phyloP scores from a whole-genome alignment of 1,284 basidiomycete species.

The Veloboletus limbatus region DNA sequence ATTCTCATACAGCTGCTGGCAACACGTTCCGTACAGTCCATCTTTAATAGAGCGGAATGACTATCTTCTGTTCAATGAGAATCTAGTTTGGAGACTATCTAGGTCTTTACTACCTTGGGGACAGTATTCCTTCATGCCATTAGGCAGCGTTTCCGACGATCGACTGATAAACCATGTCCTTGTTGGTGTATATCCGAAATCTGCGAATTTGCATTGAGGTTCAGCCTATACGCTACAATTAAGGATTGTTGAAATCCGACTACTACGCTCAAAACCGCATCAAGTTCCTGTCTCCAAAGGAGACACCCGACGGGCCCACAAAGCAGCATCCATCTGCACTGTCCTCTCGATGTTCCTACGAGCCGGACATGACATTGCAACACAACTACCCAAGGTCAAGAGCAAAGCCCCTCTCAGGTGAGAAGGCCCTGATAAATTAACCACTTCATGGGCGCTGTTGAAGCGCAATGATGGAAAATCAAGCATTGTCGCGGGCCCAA shows the following conservation, averaged over 20 bases:
- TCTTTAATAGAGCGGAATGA: not conserved
- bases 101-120: not conserved
- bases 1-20: not conserved
- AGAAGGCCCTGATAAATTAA: conserved; percentile 41
- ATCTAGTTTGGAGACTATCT: too few relatives aligned
- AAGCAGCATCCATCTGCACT: conserved; percentile 18
- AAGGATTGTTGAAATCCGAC: conserved; percentile 65
- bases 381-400: conserved; percentile 49
- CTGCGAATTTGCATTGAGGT: conserved; percentile 11
- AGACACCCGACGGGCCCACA: conserved; percentile 40
- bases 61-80: not conserved
- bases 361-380: conserved; percentile 35
- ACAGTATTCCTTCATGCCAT: not conserved
- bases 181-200: too few relatives aligned
- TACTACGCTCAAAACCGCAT: conserved; percentile 39
- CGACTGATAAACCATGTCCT: too few relatives aligned
- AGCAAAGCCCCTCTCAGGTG: conserved; percentile 13
- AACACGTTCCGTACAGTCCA: too few relatives aligned
- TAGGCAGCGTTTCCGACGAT: too few relatives aligned
- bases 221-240: conserved; percentile 32
- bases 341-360: conserved; percentile 21
- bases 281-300: conserved; percentile 39
- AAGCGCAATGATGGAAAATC: conserved; percentile 67
- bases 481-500: conserved; percentile 84
- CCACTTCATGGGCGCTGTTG: conserved; percentile 76